A percentile compares a stretch with the other conserved stretches of the same genome.
These are phyloP conservation scores for Kwoniella dendrophila DNA, from an alignment of 768 basidiomycete species.

Conservation along the genomic window DNA sequence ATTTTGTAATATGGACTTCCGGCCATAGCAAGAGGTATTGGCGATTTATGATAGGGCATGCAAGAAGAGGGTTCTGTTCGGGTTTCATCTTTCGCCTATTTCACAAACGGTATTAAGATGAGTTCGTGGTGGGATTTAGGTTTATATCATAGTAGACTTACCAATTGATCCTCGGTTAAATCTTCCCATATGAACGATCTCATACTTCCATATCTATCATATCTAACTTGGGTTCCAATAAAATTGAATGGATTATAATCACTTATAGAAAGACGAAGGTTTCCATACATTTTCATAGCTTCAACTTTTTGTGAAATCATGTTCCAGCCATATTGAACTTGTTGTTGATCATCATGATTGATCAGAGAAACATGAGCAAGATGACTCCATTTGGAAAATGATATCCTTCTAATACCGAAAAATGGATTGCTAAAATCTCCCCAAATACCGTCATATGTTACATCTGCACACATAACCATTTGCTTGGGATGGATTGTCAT, in stretches of 20 bases:
- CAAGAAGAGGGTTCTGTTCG: too few relatives aligned
- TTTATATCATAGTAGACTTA: background rate
- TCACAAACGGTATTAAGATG: background rate
- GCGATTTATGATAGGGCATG: too few relatives aligned
- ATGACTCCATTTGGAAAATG: background rate
- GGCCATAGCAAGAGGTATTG: too few relatives aligned
- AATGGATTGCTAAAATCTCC: background rate
- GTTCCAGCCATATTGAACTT: background rate
- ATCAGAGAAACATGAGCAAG: background rate
- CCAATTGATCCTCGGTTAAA: background rate
- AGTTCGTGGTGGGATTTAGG: background rate
- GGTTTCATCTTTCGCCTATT: background rate
- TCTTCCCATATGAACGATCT: background rate
- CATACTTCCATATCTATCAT: background rate
- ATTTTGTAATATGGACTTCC: too few relatives aligned
- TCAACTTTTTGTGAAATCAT: background rate
- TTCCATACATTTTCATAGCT: background rate
- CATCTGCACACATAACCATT: background rate
- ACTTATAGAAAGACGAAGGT: background rate
- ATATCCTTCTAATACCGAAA: background rate
- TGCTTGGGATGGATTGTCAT: background rate
- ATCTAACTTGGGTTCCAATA: background rate
- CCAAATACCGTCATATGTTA: background rate
- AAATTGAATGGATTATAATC: background rate
- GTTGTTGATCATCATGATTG: background rate